Conservation (phyloP, 2,329 filamentous ascomycete species). For the Cladobotryum protrusum region DNA sequence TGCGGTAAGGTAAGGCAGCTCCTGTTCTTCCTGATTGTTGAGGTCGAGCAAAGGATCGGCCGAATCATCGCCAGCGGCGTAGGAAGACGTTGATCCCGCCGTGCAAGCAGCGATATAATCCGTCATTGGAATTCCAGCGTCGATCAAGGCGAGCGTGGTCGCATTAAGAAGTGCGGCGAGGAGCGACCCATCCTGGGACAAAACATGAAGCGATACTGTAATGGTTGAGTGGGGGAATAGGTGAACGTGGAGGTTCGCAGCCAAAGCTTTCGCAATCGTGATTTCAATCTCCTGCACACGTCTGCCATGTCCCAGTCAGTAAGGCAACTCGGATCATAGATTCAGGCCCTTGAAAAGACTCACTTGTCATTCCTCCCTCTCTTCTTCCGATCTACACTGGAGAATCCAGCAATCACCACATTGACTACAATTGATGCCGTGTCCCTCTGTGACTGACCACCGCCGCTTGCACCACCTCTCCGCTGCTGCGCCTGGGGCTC, state of each 20-base stretch:
- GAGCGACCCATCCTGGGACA: slow-evolving; percentile 84
- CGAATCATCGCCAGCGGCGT: slow-evolving; percentile 56
- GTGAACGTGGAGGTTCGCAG: slow-evolving; percentile 73
- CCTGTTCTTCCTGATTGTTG: slow-evolving; percentile 74
- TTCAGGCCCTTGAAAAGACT: slow-evolving; percentile 23
- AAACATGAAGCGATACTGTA: slow-evolving; percentile 74
- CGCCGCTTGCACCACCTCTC: slow-evolving; percentile 29
- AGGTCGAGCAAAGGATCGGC: slow-evolving; percentile 77
- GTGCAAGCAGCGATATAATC: slow-evolving; percentile 88
- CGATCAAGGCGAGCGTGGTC: slow-evolving; percentile 81
- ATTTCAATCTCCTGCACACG: slow-evolving; percentile 75
- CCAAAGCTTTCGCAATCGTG: slow-evolving; percentile 71
- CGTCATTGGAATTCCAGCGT: slow-evolving; percentile 92
- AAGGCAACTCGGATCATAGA: background rate
- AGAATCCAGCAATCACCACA: slow-evolving; percentile 82
- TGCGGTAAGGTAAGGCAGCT: slow-evolving; percentile 82
- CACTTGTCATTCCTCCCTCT: slow-evolving; percentile 72
- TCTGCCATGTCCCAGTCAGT: slow-evolving; percentile 37
- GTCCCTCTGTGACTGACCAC: slow-evolving; percentile 38
- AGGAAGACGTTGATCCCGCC: slow-evolving; percentile 68
- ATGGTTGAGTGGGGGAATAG: slow-evolving; percentile 87
- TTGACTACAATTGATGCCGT: slow-evolving; percentile 65
- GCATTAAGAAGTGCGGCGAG: slow-evolving; percentile 89
- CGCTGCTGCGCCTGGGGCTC: slow-evolving; percentile 47
- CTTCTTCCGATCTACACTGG: slow-evolving; percentile 76